Evolutionary conservation across 768 basidiomycete genomes (phyloP).

Genomic region (Termitomyces sp.): DNA sequence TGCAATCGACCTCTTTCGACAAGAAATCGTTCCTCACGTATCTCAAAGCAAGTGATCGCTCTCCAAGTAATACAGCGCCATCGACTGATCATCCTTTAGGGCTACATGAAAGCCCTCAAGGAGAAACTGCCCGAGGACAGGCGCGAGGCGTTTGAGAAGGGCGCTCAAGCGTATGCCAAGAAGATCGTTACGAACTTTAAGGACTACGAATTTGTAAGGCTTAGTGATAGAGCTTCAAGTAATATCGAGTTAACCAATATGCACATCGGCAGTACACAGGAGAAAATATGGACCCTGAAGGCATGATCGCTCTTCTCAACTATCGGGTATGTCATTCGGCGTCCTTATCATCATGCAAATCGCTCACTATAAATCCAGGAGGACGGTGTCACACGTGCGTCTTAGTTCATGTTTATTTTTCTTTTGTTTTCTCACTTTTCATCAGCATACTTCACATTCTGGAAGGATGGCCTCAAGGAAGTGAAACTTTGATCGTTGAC

Average conservation of each 20-base stretch:
- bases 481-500: constrained; percentile 52
- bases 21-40: constrained; percentile 83
- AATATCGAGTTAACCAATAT: background rate
- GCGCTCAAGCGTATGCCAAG: constrained; percentile 75
- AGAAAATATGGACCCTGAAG: constrained; percentile 78
- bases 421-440: constrained; percentile 4
- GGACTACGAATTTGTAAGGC: constrained; percentile 86
- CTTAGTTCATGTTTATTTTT: background rate
- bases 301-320: constrained; percentile 93
- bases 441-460: constrained; percentile 87
- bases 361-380: constrained; percentile 39
- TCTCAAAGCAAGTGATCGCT: constrained; percentile 60
- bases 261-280: constrained; percentile 54
- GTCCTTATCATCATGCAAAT: background rate
- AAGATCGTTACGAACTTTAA: constrained; percentile 89
- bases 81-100: constrained; percentile 37
- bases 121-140: constrained; percentile 52
- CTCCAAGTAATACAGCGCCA: background rate
- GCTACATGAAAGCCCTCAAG: constrained; percentile 94
- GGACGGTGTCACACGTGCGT: constrained; percentile 81
- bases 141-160: constrained; percentile 78
- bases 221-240: background rate
- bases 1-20: constrained; percentile 78
- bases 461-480: constrained; percentile 92
- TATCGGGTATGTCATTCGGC: constrained; percentile 62